phyloP scores from a whole-genome alignment of 768 basidiomycete genomes.

The Trametes maxima region DNA sequence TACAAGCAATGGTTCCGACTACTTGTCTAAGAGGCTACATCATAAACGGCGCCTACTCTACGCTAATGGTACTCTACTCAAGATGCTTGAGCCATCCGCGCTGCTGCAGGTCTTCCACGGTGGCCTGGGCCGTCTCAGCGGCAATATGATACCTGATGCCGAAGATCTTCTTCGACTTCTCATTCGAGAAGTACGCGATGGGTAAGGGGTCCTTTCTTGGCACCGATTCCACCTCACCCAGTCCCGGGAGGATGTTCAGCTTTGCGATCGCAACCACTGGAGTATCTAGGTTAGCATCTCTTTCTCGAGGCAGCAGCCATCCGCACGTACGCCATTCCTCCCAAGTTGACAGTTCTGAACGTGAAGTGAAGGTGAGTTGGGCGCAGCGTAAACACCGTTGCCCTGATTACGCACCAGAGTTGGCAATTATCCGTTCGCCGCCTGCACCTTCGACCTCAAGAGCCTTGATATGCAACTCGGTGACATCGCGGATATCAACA shows the following conservation, averaged over 20 bases:
- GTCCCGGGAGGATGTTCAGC: conserved; percentile 11
- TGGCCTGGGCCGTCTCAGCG: conserved; percentile 43
- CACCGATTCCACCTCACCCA: conserved; percentile 19
- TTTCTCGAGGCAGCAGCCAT: too few relatives aligned
- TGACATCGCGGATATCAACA: conserved; percentile 42
- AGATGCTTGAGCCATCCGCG: conserved; percentile 36
- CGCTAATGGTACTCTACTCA: not conserved
- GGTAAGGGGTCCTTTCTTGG: not conserved
- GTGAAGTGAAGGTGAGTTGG: not conserved
- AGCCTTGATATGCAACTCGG: conserved; percentile 31
- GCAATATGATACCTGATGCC: conserved; percentile 44
- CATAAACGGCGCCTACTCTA: too few relatives aligned
- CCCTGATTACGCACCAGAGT: conserved; percentile 27
- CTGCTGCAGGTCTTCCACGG: conserved; percentile 43
- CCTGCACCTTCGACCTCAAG: conserved; percentile 37
- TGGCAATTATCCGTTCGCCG: conserved; percentile 42
- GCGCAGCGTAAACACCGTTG: not conserved
- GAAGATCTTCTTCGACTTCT: conserved; percentile 43
- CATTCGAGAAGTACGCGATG: not conserved
- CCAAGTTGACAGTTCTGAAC: conserved; percentile 16
- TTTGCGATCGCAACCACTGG: conserved; percentile 16
- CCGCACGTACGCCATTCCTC: conserved; percentile 21
- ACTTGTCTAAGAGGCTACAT: too few relatives aligned
- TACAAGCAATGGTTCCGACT: too few relatives aligned
- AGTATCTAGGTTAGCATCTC: not conserved